A percentile compares a stretch with the other conserved stretches of the same genome.
These are phyloP conservation scores for Colletotrichum coccodes DNA, from an alignment of 2,329 filamentous ascomycete genomes.

Conservation along the genomic window DNA sequence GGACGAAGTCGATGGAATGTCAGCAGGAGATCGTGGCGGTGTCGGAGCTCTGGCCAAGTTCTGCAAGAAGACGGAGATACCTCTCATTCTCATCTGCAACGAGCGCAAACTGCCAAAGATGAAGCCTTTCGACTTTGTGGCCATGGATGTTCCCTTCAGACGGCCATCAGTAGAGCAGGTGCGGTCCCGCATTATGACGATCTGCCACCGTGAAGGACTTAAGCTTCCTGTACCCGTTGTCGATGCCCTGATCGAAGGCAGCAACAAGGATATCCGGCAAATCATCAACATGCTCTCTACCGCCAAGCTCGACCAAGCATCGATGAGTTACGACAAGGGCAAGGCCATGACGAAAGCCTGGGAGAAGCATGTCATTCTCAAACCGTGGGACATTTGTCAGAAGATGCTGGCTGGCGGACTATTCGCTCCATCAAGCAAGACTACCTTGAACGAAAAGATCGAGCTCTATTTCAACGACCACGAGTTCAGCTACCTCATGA, in stretches of 20 bases:
- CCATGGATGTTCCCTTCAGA: conserved; percentile 87
- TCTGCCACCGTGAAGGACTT: conserved; percentile 90
- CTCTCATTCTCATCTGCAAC: conserved; percentile 98
- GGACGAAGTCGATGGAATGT: conserved; percentile 99
- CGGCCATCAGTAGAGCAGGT: conserved; percentile 93
- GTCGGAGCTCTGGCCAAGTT: conserved; percentile 94
- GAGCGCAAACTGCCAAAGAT: conserved; percentile 94
- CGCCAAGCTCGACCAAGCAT: conserved; percentile 84
- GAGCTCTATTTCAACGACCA: conserved; percentile 99
- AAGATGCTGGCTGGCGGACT: conserved; percentile 91
- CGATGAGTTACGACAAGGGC: conserved; percentile 84
- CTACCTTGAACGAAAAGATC: conserved; percentile 95
- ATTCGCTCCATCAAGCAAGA: conserved; percentile 84
- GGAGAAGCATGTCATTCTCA: conserved; percentile 97
- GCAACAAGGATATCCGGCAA: conserved; percentile 94
- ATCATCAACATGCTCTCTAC: conserved; percentile 99
- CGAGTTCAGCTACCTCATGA: conserved; percentile 96
- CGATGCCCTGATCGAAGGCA: conserved; percentile 94
- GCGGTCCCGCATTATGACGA: conserved; percentile 91
- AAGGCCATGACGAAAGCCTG: conserved; percentile 97
- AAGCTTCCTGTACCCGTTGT: conserved; percentile 86
- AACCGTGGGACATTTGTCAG: conserved; percentile 97
- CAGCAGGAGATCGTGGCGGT: conserved; percentile 92
- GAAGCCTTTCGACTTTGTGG: conserved; percentile 93
- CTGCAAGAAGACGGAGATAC: conserved; percentile 94